Percentiles rank a stretch among this genome's conserved stretches.
These are phyloP conservation scores for Boechera stricta DNA, from an alignment of 345 rosid genomes.

Conservation along the genomic window DNA sequence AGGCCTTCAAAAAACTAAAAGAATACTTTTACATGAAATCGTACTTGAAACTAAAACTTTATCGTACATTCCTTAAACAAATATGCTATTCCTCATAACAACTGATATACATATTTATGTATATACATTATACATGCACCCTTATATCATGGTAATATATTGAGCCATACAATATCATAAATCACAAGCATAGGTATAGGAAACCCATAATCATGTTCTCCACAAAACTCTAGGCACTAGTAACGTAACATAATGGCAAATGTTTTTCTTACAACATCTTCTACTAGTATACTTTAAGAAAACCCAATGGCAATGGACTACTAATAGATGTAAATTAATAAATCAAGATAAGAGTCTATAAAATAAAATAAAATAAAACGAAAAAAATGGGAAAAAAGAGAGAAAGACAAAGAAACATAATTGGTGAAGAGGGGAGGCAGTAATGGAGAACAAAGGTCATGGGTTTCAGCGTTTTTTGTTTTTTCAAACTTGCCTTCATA, in stretches of 20 bases:
- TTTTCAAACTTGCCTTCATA: constrained; percentile 60
- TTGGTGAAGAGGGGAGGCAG: constrained; percentile 21
- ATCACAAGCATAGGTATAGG: neutral
- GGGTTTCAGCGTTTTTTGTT: constrained; percentile 58
- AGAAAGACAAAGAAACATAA: constrained; percentile 25
- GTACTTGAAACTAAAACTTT: neutral
- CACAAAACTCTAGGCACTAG: constrained; percentile 41
- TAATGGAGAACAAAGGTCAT: constrained; percentile 47
- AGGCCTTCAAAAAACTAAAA: neutral
- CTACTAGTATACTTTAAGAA: neutral
- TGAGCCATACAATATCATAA: neutral
- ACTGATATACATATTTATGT: neutral
- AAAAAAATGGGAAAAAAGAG: neutral
- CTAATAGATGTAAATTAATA: neutral
- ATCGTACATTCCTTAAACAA: neutral
- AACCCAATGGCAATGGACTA: neutral
- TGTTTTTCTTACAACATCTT: constrained; percentile 18
- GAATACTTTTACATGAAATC: constrained; percentile 9
- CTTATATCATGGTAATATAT: neutral
- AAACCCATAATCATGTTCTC: constrained; percentile 42
- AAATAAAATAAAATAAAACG: neutral
- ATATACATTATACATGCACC: neutral
- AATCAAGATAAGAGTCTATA: neutral
- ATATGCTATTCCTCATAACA: neutral
- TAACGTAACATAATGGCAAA: constrained; percentile 37